Evolutionary conservation across 1,139 yeast species (phyloP).

Genomic region (Lipomyces yarrowii): DNA sequence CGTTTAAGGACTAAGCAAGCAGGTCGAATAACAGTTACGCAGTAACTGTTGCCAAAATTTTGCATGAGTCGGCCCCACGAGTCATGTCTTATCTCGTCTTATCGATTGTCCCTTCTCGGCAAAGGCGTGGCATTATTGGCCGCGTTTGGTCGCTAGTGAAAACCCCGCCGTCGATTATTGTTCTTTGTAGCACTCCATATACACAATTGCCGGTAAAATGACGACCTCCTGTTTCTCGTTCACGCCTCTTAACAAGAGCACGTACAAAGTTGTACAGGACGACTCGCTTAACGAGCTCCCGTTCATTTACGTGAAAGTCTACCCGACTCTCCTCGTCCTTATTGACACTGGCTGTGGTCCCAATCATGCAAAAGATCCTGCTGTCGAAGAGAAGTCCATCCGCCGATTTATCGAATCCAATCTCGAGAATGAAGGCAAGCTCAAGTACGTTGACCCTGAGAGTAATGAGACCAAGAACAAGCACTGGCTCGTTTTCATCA

Average conservation of each 20-base stretch:
- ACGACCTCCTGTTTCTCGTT: constrained; percentile 26
- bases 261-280: constrained; percentile 30
- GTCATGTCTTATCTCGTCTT: background rate
- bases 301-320: constrained; percentile 31
- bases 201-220: constrained; percentile 1
- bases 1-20: background rate
- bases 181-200: background rate
- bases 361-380: constrained; percentile 27
- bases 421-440: constrained; percentile 17
- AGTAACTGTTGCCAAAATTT: background rate
- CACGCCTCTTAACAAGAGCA: constrained; percentile 20
- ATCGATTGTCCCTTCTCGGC: background rate
- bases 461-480: constrained; percentile 21
- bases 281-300: constrained; percentile 30
- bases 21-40: background rate
- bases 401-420: constrained; percentile 24
- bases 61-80: background rate
- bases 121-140: no score
- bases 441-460: constrained; percentile 13
- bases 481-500: constrained; percentile 31
- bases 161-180: background rate
- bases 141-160: background rate
- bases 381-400: constrained; percentile 27
- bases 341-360: constrained; percentile 32
- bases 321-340: constrained; percentile 25